Evolutionary conservation across 2,329 filamentous ascomycete species (phyloP).

Genomic region (Cordyceps pruinosa): DNA sequence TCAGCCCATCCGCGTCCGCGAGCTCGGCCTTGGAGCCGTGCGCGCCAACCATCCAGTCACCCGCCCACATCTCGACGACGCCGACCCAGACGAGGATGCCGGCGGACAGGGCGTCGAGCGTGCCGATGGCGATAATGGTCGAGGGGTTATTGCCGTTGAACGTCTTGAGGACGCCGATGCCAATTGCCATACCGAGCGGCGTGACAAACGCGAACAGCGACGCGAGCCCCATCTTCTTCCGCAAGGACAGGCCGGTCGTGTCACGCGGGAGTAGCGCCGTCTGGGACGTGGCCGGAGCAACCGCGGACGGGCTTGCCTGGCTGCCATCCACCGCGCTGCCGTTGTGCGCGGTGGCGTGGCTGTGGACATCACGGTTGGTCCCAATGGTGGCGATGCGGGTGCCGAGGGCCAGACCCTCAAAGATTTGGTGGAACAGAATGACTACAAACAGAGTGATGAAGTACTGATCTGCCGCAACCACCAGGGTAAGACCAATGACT

Average conservation of each 20-base stretch:
- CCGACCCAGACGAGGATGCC: constrained; percentile 77
- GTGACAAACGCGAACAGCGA: constrained; percentile 62
- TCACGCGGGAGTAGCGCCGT: constrained; percentile 11
- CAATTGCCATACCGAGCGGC: constrained; percentile 73
- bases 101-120: constrained; percentile 65
- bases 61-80: constrained; percentile 71
- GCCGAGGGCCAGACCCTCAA: constrained; percentile 69
- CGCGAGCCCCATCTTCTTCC: constrained; percentile 55
- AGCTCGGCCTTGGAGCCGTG: constrained; percentile 41
- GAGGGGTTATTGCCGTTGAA: constrained; percentile 68
- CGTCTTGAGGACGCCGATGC: constrained; percentile 59
- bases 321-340: constrained; percentile 15
- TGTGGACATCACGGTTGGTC: constrained; percentile 16
- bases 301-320: constrained; percentile 14
- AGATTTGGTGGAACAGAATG: constrained; percentile 72
- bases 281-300: constrained; percentile 11
- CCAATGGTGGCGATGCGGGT: constrained; percentile 59
- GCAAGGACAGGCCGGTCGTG: constrained; percentile 27
- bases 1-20: constrained; percentile 40
- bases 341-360: not conserved
- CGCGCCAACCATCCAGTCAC: constrained; percentile 58
- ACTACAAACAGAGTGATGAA: constrained; percentile 56
- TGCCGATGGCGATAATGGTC: constrained; percentile 66
- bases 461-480: constrained; percentile 50
- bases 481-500: constrained; percentile 59